Evolutionary conservation across 257 asterid species (phyloP), one percentile per base, ranked within the genome.

Genomic region (Solanum clarkiae): DNA sequence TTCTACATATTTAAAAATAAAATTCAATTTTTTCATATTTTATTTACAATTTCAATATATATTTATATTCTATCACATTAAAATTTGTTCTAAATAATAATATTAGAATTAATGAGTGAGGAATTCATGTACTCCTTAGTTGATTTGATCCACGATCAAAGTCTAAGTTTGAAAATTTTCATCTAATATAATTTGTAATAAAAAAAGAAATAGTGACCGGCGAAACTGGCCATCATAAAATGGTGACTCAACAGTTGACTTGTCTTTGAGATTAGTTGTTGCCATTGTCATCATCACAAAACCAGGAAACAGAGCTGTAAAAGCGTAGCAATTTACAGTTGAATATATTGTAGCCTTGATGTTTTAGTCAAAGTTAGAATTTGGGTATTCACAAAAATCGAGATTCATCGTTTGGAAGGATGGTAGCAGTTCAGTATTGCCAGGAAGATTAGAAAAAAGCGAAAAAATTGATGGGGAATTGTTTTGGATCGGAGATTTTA

Each of bases 391-490:
- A 47, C 16, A 51, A 51, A 70, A 51, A 24, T 77, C 49, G 16
- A 51, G 45, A 49, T 77, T 77, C 26, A 10, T 49, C 9, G 26
- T 24, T 75, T 17, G 22, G 26, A 69, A 17, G 40, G 79, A 70
- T 44, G 54, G 3, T 10, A 26, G 20, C 36, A 81, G 6, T 83
- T 42, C 40, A 51, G 85, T 69, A 24, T 51, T 18, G 60, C 82
- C 66, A 57, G 18, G 84, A 32, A 54, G n/a, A 70, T 79, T 81
- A 84, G 84, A 53, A 79, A 66, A 80, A 45, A 68, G 42, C 49
- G 24, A 0, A 74, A n/a, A n/a, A 22, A 13, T 49, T 22, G 62
- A 95, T 95, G 99, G 98, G 99, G 82, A 95, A 95, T 90, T 95
- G 99, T 89, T 91, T 92, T 84, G 97, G 99, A 90, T 93, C 91